phyloP scores from a whole-genome alignment of 139 green algal genomes.

The Gonium pectorale region DNA sequence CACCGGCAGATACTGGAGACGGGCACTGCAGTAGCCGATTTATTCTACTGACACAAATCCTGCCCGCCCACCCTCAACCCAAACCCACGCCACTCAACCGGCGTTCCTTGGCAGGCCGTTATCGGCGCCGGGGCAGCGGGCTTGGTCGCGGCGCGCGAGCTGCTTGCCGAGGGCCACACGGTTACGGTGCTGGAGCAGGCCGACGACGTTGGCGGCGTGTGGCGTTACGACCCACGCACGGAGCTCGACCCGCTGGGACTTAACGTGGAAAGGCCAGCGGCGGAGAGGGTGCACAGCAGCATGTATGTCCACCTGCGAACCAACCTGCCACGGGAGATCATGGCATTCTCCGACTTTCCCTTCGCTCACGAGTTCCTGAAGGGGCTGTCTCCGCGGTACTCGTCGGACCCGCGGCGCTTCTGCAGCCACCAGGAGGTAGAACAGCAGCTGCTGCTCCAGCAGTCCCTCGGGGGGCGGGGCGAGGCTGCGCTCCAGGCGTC shows the following conservation, averaged over 20 bases:
- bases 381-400: conserved; percentile 22
- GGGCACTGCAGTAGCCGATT: too few relatives aligned
- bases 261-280: neutral
- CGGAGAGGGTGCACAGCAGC: conserved; percentile 22
- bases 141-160: conserved; percentile 72
- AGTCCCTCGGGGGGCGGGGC: too few relatives aligned
- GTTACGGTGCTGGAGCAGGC: conserved; percentile 76
- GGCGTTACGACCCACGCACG: conserved; percentile 63
- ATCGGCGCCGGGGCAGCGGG: conserved; percentile 82
- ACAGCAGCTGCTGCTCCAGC: too few relatives aligned
- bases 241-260: conserved; percentile 57
- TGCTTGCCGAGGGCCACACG: conserved; percentile 68
- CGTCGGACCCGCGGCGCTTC: conserved; percentile 63
- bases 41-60: too few relatives aligned
- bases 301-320: conserved; percentile 79
- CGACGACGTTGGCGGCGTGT: conserved; percentile 70
- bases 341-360: conserved; percentile 80
- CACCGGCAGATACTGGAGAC: too few relatives aligned
- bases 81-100: neutral
- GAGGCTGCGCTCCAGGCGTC: too few relatives aligned
- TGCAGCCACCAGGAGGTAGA: conserved; percentile 69
- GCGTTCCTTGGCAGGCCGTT: conserved; percentile 64
- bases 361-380: conserved; percentile 64
- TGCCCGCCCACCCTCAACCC: too few relatives aligned
- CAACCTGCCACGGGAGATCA: conserved; percentile 86